Evolutionary conservation across 345 rosid species (phyloP).

Genomic region (Viola odorata): DNA sequence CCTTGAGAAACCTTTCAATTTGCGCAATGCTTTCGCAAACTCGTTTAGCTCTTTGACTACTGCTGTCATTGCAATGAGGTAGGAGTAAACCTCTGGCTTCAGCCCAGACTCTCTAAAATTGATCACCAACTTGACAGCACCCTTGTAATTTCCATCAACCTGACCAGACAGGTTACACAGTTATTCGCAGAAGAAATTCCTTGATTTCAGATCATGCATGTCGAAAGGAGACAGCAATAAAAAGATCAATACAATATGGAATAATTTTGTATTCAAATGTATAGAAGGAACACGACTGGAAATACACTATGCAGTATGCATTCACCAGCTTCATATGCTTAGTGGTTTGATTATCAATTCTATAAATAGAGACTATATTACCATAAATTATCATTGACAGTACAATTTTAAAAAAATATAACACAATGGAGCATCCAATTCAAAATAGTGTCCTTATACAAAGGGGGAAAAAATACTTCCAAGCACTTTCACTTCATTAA

Average conservation of each 20-base stretch:
- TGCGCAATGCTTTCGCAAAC: slow-evolving; percentile 63
- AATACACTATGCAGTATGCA: too few relatives aligned
- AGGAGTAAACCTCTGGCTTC: slow-evolving; percentile 79
- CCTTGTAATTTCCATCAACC: slow-evolving; percentile 80
- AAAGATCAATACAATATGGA: background rate
- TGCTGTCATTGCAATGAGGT: slow-evolving; percentile 88
- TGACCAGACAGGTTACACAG: slow-evolving; percentile 16
- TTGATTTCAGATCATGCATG: background rate
- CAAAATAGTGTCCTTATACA: too few relatives aligned
- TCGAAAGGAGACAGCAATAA: background rate
- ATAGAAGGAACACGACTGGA: too few relatives aligned
- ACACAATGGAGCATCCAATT: background rate
- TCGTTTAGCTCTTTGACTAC: slow-evolving; percentile 87
- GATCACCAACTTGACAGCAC: slow-evolving; percentile 60
- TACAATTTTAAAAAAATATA: too few relatives aligned
- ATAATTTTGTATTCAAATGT: too few relatives aligned
- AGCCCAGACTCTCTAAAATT: slow-evolving; percentile 61
- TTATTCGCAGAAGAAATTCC: slow-evolving; percentile 2
- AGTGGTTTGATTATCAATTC: background rate
- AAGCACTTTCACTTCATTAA: too few relatives aligned
- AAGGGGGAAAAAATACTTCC: too few relatives aligned
- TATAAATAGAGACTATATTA: too few relatives aligned
- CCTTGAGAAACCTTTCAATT: slow-evolving; percentile 55
- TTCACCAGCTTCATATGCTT: background rate
- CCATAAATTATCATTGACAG: background rate